Base-by-base conservation (phyloP, 116 monocot genomes). In the Dioscorea cayenensis region DNA sequence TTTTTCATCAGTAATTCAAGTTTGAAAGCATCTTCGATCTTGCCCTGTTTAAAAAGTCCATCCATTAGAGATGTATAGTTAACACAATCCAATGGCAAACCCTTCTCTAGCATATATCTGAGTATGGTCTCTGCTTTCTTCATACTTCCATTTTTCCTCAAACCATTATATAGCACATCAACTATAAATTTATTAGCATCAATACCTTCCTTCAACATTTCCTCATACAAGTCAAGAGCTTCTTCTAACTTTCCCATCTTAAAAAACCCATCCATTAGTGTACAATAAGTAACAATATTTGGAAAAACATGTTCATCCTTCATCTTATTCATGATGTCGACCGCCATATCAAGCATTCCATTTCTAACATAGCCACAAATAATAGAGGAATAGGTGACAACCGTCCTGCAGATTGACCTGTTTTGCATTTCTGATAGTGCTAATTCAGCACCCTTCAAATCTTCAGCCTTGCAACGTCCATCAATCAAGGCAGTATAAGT, bases 11-110 rank as follows among this genome's bases (percentile, higher is more conserved):
- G 80, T 75, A 93, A 71, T 65, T 93, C 85, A 67, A 85, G 63
- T 72, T 78, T 63, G 27, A 89, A 77, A 67, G 92, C 92, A 72
- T 82, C 73, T 21, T 86, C 81, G 19, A 79, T 72, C 19, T 93
- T 80, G 1, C 97, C 89, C 27, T 49, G 76, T 78, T 90, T 93
- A 36, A 88, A 83, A 65, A 85, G 81, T 17, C 93, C 88, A 80
- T 99, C 94, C 74, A 99, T 93, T 29, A 93, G 51, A 77, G 97
- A 90, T 63, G 97, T 91, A 69, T 81, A 90, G 66, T 99, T 99
- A 63, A 99, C 86, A 72, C 51, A 27, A 76, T 99, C 97, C 14
- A 79, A 65, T 50, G 48, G 35, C 17, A 90, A 59, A 25, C 89
- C 90, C 72, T 79, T 73, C 3, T 76, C 64, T 66, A 36, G 66